Evolutionary conservation across 192 early-diverging fungal genomes (phyloP).

Genomic region (Helicostylum pulchrum): DNA sequence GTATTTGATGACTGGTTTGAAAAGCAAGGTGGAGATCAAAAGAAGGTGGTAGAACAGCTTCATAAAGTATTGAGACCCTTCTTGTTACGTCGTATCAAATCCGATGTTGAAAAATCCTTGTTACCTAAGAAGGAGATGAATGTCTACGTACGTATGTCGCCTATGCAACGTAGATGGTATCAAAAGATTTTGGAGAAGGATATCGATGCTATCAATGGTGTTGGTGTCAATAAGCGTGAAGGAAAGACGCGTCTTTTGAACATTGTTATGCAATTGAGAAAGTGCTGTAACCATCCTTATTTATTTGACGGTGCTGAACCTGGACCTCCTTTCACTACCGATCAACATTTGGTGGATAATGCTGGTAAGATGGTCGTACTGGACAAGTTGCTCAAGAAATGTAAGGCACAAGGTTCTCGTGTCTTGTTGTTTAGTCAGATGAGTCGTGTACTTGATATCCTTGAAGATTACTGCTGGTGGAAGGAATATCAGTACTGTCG

Average conservation of each 20-base stretch:
- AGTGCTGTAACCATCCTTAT: constrained; percentile 96
- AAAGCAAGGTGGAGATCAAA: constrained; percentile 69
- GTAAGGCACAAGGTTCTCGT: constrained; percentile 88
- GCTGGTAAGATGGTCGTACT: constrained; percentile 91
- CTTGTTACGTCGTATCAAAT: constrained; percentile 86
- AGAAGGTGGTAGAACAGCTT: constrained; percentile 56
- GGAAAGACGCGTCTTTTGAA: constrained; percentile 91
- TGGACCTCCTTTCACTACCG: constrained; percentile 94
- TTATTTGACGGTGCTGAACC: constrained; percentile 90
- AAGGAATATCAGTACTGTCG: constrained; percentile 90
- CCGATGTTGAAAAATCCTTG: constrained; percentile 94
- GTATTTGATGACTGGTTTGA: constrained; percentile 97
- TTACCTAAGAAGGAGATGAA: constrained; percentile 93
- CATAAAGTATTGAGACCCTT: constrained; percentile 76
- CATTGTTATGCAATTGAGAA: constrained; percentile 93
- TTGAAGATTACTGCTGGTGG: constrained; percentile 96
- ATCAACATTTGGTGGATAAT: constrained; percentile 92
- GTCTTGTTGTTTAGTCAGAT: constrained; percentile 97
- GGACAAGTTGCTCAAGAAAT: constrained; percentile 80
- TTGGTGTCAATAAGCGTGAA: constrained; percentile 63
- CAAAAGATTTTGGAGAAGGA: constrained; percentile 93
- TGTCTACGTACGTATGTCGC: constrained; percentile 88
- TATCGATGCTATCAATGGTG: constrained; percentile 94
- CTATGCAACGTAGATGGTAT: constrained; percentile 97
- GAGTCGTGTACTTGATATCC: constrained; percentile 95